These are phyloP conservation scores for Cladophialophora exuberans DNA, from an alignment of 2,329 filamentous ascomycete genomes.

Conservation along the genomic window DNA sequence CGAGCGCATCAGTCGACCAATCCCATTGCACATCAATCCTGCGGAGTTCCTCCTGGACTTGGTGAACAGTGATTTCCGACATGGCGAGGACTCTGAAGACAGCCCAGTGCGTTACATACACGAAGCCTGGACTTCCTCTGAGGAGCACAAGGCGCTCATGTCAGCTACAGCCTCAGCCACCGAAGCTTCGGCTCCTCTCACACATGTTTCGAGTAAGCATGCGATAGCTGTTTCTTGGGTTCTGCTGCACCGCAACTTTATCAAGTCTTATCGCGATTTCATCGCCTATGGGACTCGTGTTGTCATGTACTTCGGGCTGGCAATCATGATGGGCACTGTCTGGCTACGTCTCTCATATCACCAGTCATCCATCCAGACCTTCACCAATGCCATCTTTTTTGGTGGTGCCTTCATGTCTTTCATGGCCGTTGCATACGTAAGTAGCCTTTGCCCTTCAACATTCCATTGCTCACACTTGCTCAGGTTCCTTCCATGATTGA, in stretches of 20 bases:
- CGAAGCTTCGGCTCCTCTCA: background rate
- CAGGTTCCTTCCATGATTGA: constrained; percentile 83
- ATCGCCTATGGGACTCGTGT: constrained; percentile 82
- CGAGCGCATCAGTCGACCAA: constrained; percentile 58
- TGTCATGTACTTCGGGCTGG: constrained; percentile 73
- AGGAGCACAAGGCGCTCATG: constrained; percentile 8
- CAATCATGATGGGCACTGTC: constrained; percentile 62
- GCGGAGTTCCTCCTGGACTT: constrained; percentile 80
- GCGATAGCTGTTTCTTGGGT: constrained; percentile 57
- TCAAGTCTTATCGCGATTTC: constrained; percentile 83
- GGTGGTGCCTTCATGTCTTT: constrained; percentile 76
- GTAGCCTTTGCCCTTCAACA: too few relatives aligned
- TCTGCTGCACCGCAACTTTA: constrained; percentile 75
- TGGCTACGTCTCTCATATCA: constrained; percentile 72
- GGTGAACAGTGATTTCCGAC: constrained; percentile 75
- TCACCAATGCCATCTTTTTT: constrained; percentile 81
- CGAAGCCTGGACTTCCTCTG: constrained; percentile 53
- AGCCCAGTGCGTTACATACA: constrained; percentile 59
- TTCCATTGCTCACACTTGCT: too few relatives aligned
- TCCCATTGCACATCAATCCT: constrained; percentile 74
- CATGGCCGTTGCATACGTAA: constrained; percentile 84
- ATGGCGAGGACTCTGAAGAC: constrained; percentile 49
- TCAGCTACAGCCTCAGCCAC: background rate
- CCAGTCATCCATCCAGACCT: constrained; percentile 76
- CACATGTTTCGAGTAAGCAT: background rate